A percentile compares a stretch with the other conserved stretches of the same genome.
Evolutionary conservation across 1,139 yeast species (phyloP).

Genomic region (Yamadazyma pseudoaaseri): DNA sequence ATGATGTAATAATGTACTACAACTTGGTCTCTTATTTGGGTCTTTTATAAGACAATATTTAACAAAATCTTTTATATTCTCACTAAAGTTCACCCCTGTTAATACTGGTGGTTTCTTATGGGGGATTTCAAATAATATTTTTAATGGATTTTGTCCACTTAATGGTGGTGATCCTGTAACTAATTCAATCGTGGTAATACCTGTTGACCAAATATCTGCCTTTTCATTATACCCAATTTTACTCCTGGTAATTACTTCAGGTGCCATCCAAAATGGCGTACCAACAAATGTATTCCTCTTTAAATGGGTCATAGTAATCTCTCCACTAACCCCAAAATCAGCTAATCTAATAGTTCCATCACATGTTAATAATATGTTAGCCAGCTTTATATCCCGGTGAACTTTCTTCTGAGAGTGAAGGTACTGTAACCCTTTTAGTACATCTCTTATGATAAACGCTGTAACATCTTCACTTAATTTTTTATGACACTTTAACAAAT

Average conservation of each 20-base stretch:
- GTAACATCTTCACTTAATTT: conserved; percentile 56
- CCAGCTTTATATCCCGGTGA: conserved; percentile 86
- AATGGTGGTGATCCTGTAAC: conserved; percentile 74
- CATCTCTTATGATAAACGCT: conserved; percentile 58
- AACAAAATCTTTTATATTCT: conserved; percentile 59
- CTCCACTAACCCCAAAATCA: conserved; percentile 88
- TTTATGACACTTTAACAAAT: conserved; percentile 55
- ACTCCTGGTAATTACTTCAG: conserved; percentile 63
- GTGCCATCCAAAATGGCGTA: conserved; percentile 95
- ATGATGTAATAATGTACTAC: conserved; percentile 43
- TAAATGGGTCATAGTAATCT: conserved; percentile 58
- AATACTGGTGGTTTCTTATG: conserved; percentile 65
- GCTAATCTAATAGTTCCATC: conserved; percentile 68
- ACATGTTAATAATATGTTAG: conserved; percentile 68
- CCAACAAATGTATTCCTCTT: conserved; percentile 78
- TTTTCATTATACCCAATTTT: conserved; percentile 66
- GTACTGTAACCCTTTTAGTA: conserved; percentile 64
- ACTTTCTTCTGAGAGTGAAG: conserved; percentile 70
- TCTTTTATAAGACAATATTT: conserved; percentile 57
- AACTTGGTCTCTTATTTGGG: conserved; percentile 53
- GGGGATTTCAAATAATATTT: conserved; percentile 72
- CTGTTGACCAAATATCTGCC: conserved; percentile 88
- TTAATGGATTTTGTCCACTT: conserved; percentile 69
- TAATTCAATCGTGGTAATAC: conserved; percentile 77
- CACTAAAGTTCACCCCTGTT: conserved; percentile 42